These are phyloP conservation scores for Pythium dissimile DNA, from an alignment of 352 stramenopile genomes.

Conservation along the genomic window DNA sequence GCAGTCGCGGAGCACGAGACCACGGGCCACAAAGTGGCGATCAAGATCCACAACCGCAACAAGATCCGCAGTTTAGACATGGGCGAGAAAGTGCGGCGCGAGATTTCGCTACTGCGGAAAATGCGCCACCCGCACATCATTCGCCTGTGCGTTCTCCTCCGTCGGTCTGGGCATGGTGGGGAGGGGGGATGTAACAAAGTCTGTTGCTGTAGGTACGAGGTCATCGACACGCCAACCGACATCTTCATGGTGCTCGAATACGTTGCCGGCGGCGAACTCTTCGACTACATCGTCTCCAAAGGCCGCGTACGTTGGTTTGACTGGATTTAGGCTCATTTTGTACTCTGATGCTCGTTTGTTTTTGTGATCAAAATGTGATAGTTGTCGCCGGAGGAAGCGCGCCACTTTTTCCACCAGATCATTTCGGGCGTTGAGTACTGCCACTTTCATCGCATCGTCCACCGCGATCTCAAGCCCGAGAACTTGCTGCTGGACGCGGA, in stretches of 20 bases:
- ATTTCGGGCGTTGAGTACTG: slow-evolving; percentile 99
- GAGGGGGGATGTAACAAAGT: neutral
- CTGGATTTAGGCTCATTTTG: neutral
- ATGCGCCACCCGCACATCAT: slow-evolving; percentile 99
- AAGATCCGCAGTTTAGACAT: slow-evolving; percentile 99
- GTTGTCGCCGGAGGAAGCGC: slow-evolving; percentile 95
- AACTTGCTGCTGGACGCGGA: slow-evolving; percentile 97
- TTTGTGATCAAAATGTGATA: slow-evolving; percentile 5
- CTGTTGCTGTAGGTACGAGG: slow-evolving; percentile 84
- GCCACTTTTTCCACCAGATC: slow-evolving; percentile 99
- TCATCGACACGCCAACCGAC: slow-evolving; percentile 99
- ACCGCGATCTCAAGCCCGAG: slow-evolving; percentile 98
- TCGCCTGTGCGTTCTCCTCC: slow-evolving; percentile 97
- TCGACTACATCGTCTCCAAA: slow-evolving; percentile 99
- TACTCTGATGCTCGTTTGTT: neutral
- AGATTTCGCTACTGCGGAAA: slow-evolving; percentile 99
- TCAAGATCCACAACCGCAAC: slow-evolving; percentile 99
- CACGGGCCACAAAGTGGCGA: slow-evolving; percentile 98
- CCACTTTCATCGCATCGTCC: slow-evolving; percentile 99
- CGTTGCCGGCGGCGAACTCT: slow-evolving; percentile 92
- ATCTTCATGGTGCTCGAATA: slow-evolving; percentile 97
- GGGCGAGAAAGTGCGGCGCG: slow-evolving; percentile 98
- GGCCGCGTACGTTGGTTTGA: slow-evolving; percentile 49
- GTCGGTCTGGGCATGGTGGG: neutral
- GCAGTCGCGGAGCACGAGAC: slow-evolving; percentile 97